phyloP scores from a whole-genome alignment of 106 monocot genomes.

The Alisma plantagoaquatica region DNA sequence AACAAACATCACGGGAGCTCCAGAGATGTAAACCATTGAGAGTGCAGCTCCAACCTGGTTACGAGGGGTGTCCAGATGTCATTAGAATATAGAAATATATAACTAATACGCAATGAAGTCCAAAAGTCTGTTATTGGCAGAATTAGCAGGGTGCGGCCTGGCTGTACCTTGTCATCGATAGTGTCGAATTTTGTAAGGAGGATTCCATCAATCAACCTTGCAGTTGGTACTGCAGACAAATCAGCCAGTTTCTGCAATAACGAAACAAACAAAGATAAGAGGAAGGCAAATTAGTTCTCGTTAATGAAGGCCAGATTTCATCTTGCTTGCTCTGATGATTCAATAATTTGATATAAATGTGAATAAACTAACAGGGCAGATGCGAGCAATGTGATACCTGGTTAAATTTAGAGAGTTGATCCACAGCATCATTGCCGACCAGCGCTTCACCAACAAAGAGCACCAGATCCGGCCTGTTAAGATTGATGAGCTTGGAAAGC shows the following conservation, averaged over 20 bases:
- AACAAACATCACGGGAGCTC: too few relatives aligned
- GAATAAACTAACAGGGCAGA: neutral
- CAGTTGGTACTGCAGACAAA: conserved; percentile 41
- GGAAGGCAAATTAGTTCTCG: too few relatives aligned
- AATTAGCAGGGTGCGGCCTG: neutral
- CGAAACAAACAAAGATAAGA: too few relatives aligned
- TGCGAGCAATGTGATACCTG: conserved; percentile 30
- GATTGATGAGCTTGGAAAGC: conserved; percentile 91
- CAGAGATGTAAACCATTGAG: too few relatives aligned
- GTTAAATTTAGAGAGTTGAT: conserved; percentile 88
- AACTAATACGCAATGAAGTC: too few relatives aligned
- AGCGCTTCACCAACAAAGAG: too few relatives aligned
- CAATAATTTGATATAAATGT: neutral
- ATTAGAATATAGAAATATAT: neutral
- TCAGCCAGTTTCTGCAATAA: conserved; percentile 84
- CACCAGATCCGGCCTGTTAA: conserved; percentile 85
- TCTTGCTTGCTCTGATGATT: too few relatives aligned
- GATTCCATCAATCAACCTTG: conserved; percentile 90
- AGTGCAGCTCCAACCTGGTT: too few relatives aligned
- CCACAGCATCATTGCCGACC: too few relatives aligned
- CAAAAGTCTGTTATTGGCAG: too few relatives aligned
- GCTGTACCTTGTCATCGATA: conserved; percentile 89
- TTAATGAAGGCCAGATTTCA: too few relatives aligned
- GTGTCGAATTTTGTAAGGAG: conserved; percentile 96
- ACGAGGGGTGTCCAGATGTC: neutral